Percentiles rank a stretch among this genome's conserved stretches.
Conservation (phyloP, 495 filamentous ascomycete genomes). For the Parathielavia hyrcaniae region DNA sequence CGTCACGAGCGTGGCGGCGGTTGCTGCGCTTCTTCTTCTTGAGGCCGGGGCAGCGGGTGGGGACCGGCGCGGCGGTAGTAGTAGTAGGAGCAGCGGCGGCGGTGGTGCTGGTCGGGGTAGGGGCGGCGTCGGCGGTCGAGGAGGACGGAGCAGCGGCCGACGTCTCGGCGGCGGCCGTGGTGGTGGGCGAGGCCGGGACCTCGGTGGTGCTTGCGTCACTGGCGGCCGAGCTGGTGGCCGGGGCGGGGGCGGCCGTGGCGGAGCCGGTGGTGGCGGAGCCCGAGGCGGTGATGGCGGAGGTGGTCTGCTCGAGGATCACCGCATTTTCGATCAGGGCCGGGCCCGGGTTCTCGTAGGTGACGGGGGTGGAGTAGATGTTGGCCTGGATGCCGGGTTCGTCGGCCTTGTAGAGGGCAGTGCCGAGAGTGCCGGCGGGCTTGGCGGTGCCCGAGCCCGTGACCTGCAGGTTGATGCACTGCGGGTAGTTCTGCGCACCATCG, state of each 20-base stretch:
- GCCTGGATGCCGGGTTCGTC: constrained; percentile 57
- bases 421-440: constrained; percentile 51
- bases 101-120: constrained; percentile 6
- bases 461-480: constrained; percentile 69
- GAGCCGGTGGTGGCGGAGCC: constrained; percentile 19
- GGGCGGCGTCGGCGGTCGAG: not conserved
- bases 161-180: constrained; percentile 1
- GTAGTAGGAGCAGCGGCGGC: too few relatives aligned
- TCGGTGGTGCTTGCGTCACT: not conserved
- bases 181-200: not conserved
- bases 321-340: constrained; percentile 38
- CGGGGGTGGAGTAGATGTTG: constrained; percentile 54
- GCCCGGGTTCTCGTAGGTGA: constrained; percentile 44
- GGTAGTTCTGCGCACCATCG: constrained; percentile 73
- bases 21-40: constrained; percentile 6
- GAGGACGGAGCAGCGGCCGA: not conserved
- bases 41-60: constrained; percentile 5
- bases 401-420: constrained; percentile 55
- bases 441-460: constrained; percentile 60
- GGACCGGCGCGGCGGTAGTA: not conserved
- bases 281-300: constrained; percentile 17
- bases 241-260: constrained; percentile 10
- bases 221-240: constrained; percentile 3
- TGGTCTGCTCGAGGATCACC: constrained; percentile 11
- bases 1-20: constrained; percentile 2